Base-by-base conservation (phyloP, 2,329 filamentous ascomycete species). In the Byssothecium circinans region DNA sequence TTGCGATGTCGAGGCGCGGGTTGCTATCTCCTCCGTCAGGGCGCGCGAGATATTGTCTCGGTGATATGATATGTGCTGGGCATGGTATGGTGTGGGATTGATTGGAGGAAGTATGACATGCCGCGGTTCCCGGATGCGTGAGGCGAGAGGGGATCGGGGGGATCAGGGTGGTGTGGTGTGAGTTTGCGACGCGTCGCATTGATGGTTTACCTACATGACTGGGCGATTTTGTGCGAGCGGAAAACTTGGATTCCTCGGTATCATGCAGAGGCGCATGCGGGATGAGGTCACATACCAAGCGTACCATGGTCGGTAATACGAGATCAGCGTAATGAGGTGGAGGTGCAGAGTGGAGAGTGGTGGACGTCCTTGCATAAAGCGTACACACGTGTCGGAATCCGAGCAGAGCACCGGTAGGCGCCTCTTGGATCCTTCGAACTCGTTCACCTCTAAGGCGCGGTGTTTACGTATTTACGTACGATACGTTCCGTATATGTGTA, bases 371-470 rank as follows among this genome's bases (percentile, higher is more conserved):
- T 50, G 37, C 50, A 33, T 43, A 47, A 49, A 44, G 58, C 50
- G 49, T 61, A 60, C 54, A 53, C 61, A 60, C 56, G 57, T 60
- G 59, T 64, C 57, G 41, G 53, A 56, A 53, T 51, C 35, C 43
- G 36, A 43, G 46, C 43, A 52, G 42, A 27, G 41, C 37, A 42
- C 18, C 25, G n/a, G n/a, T n/a, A n/a, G n/a, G 36, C 36, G 10
- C 3, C 36, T 20, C 20, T 18, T 14, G 7, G 7, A 8, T 6
- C 12, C 12, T 11, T 8, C 12, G 15, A 39, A 39, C 36, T 20
- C 58, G 47, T 37, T n/a, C n/a, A n/a, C n/a, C n/a, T n/a, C n/a
- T n/a, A n/a, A 49, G 49, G 48, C 49, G 42, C 52, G 61, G 56
- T 52, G 58, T 58, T 59, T 62, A 56, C 50, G 43, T 56, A 43